Conservation (phyloP, 768 basidiomycete genomes). For the Roridomyces roridus region DNA sequence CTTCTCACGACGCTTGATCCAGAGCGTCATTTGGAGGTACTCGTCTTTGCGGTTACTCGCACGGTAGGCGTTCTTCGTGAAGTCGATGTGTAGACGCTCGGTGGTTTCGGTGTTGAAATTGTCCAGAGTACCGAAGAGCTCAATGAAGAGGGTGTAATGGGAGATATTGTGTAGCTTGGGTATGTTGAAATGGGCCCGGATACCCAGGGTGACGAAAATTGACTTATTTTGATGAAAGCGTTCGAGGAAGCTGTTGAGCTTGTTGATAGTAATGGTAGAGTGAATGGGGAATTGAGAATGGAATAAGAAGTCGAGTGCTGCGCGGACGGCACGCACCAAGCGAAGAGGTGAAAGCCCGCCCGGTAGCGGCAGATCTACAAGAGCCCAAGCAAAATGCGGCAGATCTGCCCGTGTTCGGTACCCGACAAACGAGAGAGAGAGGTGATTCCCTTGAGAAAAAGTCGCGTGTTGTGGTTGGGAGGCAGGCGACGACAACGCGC, state of each 20-base stretch:
- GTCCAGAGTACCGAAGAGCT: constrained; percentile 24
- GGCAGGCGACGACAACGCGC: constrained; percentile 32
- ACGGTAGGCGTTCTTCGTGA: constrained; percentile 3
- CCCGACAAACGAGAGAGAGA: background rate
- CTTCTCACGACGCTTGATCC: constrained; percentile 37
- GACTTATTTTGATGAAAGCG: constrained; percentile 5
- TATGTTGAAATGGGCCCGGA: constrained; percentile 40
- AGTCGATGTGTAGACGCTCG: constrained; percentile 3
- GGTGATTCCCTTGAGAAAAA: background rate
- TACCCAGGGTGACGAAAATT: constrained; percentile 21
- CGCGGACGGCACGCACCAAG: background rate
- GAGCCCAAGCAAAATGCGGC: constrained; percentile 1
- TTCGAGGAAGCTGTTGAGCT: background rate
- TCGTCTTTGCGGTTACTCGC: constrained; percentile 9
- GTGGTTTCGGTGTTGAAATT: constrained; percentile 9
- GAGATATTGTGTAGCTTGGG: constrained; percentile 39
- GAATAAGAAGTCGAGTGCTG: background rate
- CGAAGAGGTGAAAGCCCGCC: background rate
- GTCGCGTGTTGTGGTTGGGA: constrained; percentile 31
- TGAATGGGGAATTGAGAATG: background rate
- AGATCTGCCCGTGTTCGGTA: background rate
- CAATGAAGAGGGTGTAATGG: constrained; percentile 35
- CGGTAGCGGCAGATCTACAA: background rate
- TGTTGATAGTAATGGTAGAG: background rate
- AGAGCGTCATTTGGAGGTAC: constrained; percentile 36